Evolutionary conservation across 192 early-diverging fungal genomes (phyloP).

Genomic region (Coemansia interrupta): DNA sequence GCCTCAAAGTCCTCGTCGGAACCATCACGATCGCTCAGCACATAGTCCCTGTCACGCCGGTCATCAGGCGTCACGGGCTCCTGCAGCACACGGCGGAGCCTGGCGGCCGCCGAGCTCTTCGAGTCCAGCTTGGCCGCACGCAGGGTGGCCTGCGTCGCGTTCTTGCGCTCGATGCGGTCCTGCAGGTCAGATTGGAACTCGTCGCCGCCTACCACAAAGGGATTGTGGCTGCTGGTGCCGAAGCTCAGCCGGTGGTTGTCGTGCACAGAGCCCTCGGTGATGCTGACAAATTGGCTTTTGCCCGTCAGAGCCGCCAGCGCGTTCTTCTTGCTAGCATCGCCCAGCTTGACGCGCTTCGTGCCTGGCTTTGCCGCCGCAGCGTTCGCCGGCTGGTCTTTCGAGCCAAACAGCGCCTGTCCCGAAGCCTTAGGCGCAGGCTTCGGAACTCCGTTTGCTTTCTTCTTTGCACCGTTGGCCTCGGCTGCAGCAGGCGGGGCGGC

Average conservation of each 20-base stretch:
- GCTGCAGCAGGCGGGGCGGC: not conserved
- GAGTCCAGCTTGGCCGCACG: conserved; percentile 20
- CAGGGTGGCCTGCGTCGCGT: not conserved
- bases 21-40: conserved; percentile 15
- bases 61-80: conserved; percentile 38
- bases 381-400: not conserved
- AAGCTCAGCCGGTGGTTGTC: conserved; percentile 47
- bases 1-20: conserved; percentile 5
- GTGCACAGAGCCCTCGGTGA: conserved; percentile 46
- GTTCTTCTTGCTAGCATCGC: conserved; percentile 10
- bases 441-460: not conserved
- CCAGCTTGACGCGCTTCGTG: conserved; percentile 19
- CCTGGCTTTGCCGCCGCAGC: conserved; percentile 2
- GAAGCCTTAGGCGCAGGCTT: not conserved
- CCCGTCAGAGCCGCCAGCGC: not conserved
- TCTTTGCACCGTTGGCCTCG: not conserved
- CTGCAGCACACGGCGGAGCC: conserved; percentile 17
- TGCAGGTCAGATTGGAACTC: conserved; percentile 41
- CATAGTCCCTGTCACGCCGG: conserved; percentile 36
- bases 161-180: conserved; percentile 20
- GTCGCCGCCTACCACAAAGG: conserved; percentile 39
- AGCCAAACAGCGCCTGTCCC: not conserved
- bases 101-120: conserved; percentile 36
- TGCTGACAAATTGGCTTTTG: not conserved
- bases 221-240: conserved; percentile 29